phyloP scores from a whole-genome alignment of 495 filamentous ascomycete species.

The Podospora anserina region DNA sequence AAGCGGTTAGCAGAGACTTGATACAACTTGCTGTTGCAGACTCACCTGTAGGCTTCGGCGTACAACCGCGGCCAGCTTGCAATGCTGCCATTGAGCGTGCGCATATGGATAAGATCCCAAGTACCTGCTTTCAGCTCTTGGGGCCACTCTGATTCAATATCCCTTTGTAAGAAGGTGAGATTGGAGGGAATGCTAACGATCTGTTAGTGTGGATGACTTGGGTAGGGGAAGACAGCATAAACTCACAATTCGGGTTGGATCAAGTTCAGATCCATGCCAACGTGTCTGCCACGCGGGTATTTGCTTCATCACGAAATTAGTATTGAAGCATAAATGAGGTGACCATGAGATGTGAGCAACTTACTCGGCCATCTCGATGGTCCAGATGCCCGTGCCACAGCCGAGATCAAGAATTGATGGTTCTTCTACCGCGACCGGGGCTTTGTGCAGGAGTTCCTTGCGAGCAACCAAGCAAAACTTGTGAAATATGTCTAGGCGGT shows the following conservation, averaged over 20 bases:
- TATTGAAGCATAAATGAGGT: conserved; percentile 19
- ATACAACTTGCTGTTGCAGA: neutral
- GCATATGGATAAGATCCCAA: conserved; percentile 84
- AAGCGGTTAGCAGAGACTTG: conserved; percentile 17
- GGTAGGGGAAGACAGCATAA: neutral
- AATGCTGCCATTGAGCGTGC: conserved; percentile 78
- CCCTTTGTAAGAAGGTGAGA: conserved; percentile 65
- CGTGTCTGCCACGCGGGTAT: conserved; percentile 21
- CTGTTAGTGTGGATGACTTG: conserved; percentile 1
- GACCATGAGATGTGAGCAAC: conserved; percentile 26
- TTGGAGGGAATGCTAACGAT: conserved; percentile 64
- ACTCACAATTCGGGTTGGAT: conserved; percentile 73
- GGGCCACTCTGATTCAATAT: conserved; percentile 77
- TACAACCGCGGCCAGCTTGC: conserved; percentile 75
- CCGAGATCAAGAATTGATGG: conserved; percentile 74
- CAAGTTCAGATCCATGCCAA: conserved; percentile 60
- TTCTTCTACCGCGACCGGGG: conserved; percentile 45
- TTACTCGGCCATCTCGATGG: conserved; percentile 80
- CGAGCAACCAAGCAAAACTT: conserved; percentile 69
- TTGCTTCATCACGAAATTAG: conserved; percentile 13
- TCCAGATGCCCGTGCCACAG: conserved; percentile 89
- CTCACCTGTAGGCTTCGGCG: conserved; percentile 62
- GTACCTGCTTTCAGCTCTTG: conserved; percentile 62
- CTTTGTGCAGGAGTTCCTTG: conserved; percentile 52
- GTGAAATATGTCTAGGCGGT: conserved; percentile 76